These are phyloP conservation scores for Carex parvula DNA, from an alignment of 176 grass and related monocot genomes.

Conservation along the genomic window DNA sequence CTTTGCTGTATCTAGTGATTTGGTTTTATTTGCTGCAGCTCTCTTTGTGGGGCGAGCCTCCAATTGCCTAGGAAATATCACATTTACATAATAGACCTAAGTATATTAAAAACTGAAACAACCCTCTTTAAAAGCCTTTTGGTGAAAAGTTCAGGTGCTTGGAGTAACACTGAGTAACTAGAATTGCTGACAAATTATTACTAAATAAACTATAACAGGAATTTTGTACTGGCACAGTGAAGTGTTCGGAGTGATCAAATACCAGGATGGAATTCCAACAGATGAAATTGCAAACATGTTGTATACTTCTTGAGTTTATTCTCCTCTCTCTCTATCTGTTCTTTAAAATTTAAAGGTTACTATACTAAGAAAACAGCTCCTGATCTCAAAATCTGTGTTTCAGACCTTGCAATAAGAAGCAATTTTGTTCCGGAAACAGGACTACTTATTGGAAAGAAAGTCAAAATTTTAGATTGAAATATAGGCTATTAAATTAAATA, in stretches of 20 bases:
- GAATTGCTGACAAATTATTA: not conserved
- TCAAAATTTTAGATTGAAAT: not conserved
- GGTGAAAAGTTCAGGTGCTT: not conserved
- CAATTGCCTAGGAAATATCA: not conserved
- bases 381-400: not conserved
- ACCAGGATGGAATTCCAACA: not conserved
- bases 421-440: not conserved
- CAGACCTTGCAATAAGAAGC: not conserved
- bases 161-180: not conserved
- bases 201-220: not conserved
- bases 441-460: not conserved
- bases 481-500: not conserved
- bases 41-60: not conserved
- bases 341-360: not conserved
- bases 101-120: not conserved
- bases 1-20: slow-evolving; percentile 15
- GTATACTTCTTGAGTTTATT: too few relatives aligned
- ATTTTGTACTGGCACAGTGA: not conserved
- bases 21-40: slow-evolving; percentile 15
- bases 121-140: not conserved
- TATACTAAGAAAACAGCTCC: not conserved
- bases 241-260: too few relatives aligned
- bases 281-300: not conserved
- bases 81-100: not conserved
- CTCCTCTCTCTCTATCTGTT: too few relatives aligned